Evolutionary conservation across 768 basidiomycete genomes (phyloP).

Genomic region (Mycena floridula): DNA sequence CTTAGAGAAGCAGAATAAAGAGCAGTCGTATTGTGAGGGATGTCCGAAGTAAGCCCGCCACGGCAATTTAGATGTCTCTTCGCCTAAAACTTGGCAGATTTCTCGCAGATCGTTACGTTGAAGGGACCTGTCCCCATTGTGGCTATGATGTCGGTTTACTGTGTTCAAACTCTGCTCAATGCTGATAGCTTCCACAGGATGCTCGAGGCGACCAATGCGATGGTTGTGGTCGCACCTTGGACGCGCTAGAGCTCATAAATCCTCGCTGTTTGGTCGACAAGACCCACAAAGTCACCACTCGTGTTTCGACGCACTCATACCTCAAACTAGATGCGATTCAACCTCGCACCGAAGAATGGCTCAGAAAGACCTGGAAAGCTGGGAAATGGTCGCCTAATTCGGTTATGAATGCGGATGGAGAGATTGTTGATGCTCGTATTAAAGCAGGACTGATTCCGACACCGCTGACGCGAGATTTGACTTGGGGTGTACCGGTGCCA

Average conservation of each 20-base stretch:
- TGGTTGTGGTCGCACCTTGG: conserved; percentile 84
- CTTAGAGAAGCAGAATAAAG: conserved; percentile 78
- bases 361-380: conserved; percentile 66
- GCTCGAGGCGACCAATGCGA: conserved; percentile 99
- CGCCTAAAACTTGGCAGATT: conserved; percentile 47
- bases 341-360: conserved; percentile 80
- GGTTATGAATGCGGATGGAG: conserved; percentile 83
- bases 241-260: conserved; percentile 88
- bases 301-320: conserved; percentile 87
- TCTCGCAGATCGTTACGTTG: conserved; percentile 94
- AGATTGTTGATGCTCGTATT: conserved; percentile 84
- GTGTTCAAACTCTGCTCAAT: background rate
- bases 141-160: conserved; percentile 57
- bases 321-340: conserved; percentile 82
- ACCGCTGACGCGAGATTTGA: conserved; percentile 88
- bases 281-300: conserved; percentile 69
- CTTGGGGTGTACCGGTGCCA: conserved; percentile 94
- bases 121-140: conserved; percentile 96
- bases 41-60: conserved; percentile 61
- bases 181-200: conserved; percentile 43
- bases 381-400: conserved; percentile 94
- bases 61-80: background rate
- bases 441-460: conserved; percentile 82
- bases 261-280: conserved; percentile 91
- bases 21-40: conserved; percentile 93